Evolutionary conservation across 2,329 filamentous ascomycete genomes (phyloP).

Genomic region (Arthroderma uncinatum): DNA sequence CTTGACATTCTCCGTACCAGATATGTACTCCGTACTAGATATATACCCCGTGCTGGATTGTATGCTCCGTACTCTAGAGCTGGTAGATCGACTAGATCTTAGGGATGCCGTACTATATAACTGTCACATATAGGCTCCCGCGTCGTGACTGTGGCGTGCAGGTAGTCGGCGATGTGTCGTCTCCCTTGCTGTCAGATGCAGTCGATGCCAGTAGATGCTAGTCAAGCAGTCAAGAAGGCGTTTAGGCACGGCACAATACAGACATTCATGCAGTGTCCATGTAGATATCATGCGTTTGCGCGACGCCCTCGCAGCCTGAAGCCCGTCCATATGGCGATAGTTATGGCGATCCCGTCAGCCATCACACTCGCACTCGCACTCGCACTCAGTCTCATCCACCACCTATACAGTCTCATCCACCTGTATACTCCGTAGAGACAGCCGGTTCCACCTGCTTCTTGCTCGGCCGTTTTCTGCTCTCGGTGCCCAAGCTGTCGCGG

Average conservation of each 20-base stretch:
- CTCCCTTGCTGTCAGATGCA: background rate
- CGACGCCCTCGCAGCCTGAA: no score
- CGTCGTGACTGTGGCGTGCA: constrained; percentile 1
- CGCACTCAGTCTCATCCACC: background rate
- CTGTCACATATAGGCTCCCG: background rate
- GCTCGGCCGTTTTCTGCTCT: background rate
- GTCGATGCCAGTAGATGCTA: background rate
- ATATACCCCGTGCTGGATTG: no score
- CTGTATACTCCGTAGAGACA: no score
- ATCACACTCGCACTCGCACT: background rate
- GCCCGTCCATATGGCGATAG: no score
- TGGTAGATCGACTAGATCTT: no score
- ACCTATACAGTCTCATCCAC: background rate
- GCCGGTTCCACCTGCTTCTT: background rate
- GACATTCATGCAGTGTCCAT: background rate
- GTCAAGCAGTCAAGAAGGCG: background rate
- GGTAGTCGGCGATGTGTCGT: background rate
- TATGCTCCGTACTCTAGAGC: no score
- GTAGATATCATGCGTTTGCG: no score
- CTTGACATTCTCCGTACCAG: no score
- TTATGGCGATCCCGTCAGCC: background rate
- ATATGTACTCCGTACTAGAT: no score
- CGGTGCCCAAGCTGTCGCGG: background rate
- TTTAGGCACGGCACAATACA: constrained; percentile 4
- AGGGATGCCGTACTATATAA: no score